These are phyloP conservation scores for Sporisorium iseilematis-ciliati DNA, from an alignment of 1,284 basidiomycete genomes.

Conservation along the genomic window DNA sequence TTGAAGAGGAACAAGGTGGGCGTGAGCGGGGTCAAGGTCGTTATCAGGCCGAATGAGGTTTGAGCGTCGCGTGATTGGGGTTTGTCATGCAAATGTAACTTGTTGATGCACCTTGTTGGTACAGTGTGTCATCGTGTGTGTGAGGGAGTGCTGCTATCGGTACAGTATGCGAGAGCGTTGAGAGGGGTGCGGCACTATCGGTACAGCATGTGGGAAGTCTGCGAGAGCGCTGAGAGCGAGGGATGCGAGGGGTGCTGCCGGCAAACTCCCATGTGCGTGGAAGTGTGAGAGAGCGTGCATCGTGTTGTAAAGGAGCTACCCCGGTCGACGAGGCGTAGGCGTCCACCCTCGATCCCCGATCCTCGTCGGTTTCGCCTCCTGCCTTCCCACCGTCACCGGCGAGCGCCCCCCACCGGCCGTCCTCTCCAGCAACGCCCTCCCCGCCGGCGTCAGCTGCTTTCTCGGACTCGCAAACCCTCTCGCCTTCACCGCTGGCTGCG, in stretches of 20 bases:
- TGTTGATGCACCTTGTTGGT: too few relatives aligned
- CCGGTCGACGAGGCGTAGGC: slow-evolving; percentile 17
- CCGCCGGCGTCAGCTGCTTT: slow-evolving; percentile 34
- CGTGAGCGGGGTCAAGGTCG: slow-evolving; percentile 54
- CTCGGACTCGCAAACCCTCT: slow-evolving; percentile 19
- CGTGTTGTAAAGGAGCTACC: slow-evolving; percentile 1
- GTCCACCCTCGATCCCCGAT: slow-evolving; percentile 30
- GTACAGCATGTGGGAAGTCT: neutral
- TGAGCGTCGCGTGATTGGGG: too few relatives aligned
- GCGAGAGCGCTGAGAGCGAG: too few relatives aligned
- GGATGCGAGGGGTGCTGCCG: too few relatives aligned
- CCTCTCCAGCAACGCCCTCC: slow-evolving; percentile 33
- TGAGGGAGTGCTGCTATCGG: neutral
- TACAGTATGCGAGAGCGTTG: neutral
- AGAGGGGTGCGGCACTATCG: too few relatives aligned
- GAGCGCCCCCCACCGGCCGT: slow-evolving; percentile 1
- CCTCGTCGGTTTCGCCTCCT: neutral
- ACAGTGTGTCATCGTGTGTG: neutral
- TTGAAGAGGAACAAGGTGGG: slow-evolving; percentile 53
- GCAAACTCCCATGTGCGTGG: too few relatives aligned
- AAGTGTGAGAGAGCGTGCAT: neutral
- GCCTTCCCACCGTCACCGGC: neutral
- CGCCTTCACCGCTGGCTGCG: neutral
- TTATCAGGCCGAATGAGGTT: slow-evolving; percentile 42
- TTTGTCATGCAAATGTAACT: too few relatives aligned